Evolutionary conservation across 345 rosid species (phyloP).

Genomic region (Heritiera fomes): DNA sequence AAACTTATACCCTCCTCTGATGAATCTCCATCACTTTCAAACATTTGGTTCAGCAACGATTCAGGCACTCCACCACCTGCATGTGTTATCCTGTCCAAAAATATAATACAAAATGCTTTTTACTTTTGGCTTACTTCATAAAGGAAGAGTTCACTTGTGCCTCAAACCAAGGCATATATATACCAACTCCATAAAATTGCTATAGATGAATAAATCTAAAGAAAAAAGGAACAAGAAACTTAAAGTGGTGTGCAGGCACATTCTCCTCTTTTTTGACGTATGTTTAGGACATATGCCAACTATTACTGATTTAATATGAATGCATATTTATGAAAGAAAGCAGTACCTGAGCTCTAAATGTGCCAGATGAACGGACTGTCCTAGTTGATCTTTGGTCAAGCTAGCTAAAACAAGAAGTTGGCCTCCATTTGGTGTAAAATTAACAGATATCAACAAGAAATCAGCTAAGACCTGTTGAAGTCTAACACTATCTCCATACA

Average conservation of each 20-base stretch:
- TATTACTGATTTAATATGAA: neutral
- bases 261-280: neutral
- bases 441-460: constrained; percentile 63
- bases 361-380: constrained; percentile 77
- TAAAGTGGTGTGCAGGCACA: neutral
- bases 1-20: constrained; percentile 79
- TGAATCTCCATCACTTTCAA: constrained; percentile 56
- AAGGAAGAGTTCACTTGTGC: neutral
- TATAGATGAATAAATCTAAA: neutral
- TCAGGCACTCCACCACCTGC: constrained; percentile 73
- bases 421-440: constrained; percentile 61
- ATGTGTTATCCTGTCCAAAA: constrained; percentile 61
- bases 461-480: constrained; percentile 86
- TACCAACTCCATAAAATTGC: neutral
- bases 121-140: neutral
- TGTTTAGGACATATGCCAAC: neutral
- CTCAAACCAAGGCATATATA: neutral
- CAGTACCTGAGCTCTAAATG: constrained; percentile 71
- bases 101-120: neutral
- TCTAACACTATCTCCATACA: constrained; percentile 83
- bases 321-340: neutral
- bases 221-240: neutral
- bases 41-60: constrained; percentile 72
- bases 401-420: constrained; percentile 53
- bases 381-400: constrained; percentile 67